Base-by-base conservation (phyloP, 2,329 filamentous ascomycete genomes). In the Fusarium sp. region DNA sequence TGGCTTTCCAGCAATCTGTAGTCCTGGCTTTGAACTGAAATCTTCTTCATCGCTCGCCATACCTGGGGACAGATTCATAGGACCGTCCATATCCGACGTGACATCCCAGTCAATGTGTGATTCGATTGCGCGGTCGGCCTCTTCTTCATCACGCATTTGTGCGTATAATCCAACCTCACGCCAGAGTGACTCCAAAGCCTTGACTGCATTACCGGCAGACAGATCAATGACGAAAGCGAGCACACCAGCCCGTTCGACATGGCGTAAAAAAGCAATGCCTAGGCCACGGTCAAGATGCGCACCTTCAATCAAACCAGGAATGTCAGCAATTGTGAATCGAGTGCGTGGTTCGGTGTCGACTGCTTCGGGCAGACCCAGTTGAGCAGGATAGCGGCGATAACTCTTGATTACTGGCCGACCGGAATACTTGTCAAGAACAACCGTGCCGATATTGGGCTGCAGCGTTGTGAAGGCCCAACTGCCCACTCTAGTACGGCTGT, bases 381-480 rank as follows among this genome's bases (percentile, higher is more conserved):
- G 73, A 49, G 68, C 79, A 45, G 78, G 73, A 77, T 79, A 79
- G 14, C 73, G 77, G 10, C 79, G 77, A 59, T 79, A 80, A 57
- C 82, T 83, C 46, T 80, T 81, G 49, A 88, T 81, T 10, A 83
- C 62, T 3, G 94, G 94, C 1, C 93, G 90, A 5, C 95, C 94
- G 64, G 90, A 91, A 83, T 96, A 89, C 79, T 95, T 90, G 81
- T 99, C 96, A 16, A 99, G 88, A 19, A 98, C 92, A 11, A 99
- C 94, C 2, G 96, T 99, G 56, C 96, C 96, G 60, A 99, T 97
- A 75, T 97, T 98, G 6, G 96, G 96, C 75, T 95, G 92, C 14
- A 99, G 86, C 0, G 96, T 99, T 7, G 96, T 99, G 80, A 99
- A 99, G 15, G 94, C 95, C 96, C 96, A 99, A 80, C 93, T 91